Conservation (phyloP, 2,329 filamentous ascomycete species). For the Verticillium klebahnii region DNA sequence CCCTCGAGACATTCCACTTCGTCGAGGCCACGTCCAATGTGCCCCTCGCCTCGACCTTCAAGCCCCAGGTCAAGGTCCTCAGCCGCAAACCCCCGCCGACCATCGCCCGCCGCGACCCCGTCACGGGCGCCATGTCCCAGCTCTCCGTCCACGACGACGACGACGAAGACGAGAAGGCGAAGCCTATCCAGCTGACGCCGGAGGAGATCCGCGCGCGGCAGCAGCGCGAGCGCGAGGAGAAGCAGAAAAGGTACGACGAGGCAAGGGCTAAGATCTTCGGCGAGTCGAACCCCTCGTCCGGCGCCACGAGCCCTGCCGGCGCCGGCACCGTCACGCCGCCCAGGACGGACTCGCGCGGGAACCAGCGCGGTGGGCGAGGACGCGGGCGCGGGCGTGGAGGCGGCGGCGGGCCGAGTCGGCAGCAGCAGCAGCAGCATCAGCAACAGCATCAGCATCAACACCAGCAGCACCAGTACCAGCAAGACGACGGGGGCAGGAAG, state of each 20-base stretch:
- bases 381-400: slow-evolving; percentile 39
- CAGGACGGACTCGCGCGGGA: slow-evolving; percentile 25
- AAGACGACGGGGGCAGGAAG: neutral
- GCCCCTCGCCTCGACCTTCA: slow-evolving; percentile 67
- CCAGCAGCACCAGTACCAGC: neutral
- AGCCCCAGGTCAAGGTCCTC: slow-evolving; percentile 77
- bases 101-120: slow-evolving; percentile 54
- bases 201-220: slow-evolving; percentile 77
- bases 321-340: slow-evolving; percentile 56
- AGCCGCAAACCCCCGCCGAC: slow-evolving; percentile 67
- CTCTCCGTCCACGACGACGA: slow-evolving; percentile 40
- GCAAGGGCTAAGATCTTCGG: slow-evolving; percentile 85
- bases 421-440: slow-evolving; percentile 12
- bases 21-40: slow-evolving; percentile 60
- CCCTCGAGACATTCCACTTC: slow-evolving; percentile 70
- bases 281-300: slow-evolving; percentile 47
- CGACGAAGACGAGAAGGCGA: slow-evolving; percentile 54
- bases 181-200: slow-evolving; percentile 59
- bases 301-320: slow-evolving; percentile 51
- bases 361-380: slow-evolving; percentile 38
- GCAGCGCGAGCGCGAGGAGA: slow-evolving; percentile 78
- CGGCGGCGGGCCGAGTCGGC: slow-evolving; percentile 22
- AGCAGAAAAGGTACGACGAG: slow-evolving; percentile 86
- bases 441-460: slow-evolving; percentile 12
- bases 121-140: slow-evolving; percentile 38